A percentile compares a stretch with the other conserved stretches of the same genome.
phyloP scores from a whole-genome alignment of 2,329 filamentous ascomycete genomes.

The Claviceps cyperi region DNA sequence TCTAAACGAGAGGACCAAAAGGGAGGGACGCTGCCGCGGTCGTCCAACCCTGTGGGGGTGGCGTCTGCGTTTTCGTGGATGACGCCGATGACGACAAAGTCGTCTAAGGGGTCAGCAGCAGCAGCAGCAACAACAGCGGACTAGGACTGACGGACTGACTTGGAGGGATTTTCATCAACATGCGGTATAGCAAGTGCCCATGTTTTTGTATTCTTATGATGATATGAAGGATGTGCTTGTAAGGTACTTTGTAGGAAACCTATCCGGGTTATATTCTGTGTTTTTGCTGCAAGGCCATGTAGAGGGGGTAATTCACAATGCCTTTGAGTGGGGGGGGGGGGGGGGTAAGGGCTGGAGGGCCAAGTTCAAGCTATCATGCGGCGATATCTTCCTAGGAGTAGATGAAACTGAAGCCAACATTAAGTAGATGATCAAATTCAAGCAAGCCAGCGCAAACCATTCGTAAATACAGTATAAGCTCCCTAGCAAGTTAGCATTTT shows the following conservation, averaged over 20 bases:
- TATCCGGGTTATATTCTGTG: neutral
- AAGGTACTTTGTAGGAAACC: neutral
- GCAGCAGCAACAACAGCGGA: conserved; percentile 9
- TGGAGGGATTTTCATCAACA: neutral
- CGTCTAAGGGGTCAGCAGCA: conserved; percentile 20
- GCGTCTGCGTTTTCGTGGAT: conserved; percentile 92
- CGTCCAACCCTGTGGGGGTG: conserved; percentile 76
- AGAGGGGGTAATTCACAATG: neutral
- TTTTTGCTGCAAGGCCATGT: neutral
- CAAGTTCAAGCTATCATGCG: too few species aligned
- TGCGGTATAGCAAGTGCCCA: neutral
- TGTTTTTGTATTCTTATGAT: neutral
- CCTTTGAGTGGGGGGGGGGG: neutral
- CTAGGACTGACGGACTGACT: neutral
- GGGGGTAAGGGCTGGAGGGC: too few species aligned
- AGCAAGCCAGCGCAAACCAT: too few species aligned
- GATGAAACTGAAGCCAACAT: too few species aligned
- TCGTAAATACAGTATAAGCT: too few species aligned
- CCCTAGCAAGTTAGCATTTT: too few species aligned
- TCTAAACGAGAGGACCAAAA: conserved; percentile 22
- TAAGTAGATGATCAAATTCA: too few species aligned
- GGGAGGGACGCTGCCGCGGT: conserved; percentile 32
- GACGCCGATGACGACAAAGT: conserved; percentile 35
- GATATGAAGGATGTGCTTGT: neutral
- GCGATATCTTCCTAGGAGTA: too few species aligned